Evolutionary conservation across 2,329 filamentous ascomycete species (phyloP), one percentile per base, ranked within the genome.

Genomic region (Pseudogymnoascus pannorum): DNA sequence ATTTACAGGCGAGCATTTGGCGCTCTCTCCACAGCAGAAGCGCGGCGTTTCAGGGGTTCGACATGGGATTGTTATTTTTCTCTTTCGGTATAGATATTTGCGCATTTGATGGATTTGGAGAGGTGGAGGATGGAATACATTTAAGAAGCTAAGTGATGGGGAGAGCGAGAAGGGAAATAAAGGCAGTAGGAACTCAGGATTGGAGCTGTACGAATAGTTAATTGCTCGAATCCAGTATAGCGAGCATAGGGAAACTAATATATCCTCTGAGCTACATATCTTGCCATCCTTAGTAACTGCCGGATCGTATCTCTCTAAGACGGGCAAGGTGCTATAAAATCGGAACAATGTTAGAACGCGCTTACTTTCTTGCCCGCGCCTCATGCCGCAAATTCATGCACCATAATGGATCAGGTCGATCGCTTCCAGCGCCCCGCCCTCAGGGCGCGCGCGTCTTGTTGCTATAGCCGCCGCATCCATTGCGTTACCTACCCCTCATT

Each of bases 21-120:
- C 26, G 48, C 48, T 54, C 48, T 54, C 48, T 18, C 48, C 48
- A 54, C 48, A 14, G 48, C 2, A 54, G 26, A 16, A 31, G 26
- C 48, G 48, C 26, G 48, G 48, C 48, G 48, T 54, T 54, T 54
- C 48, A 54, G 48, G 48, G 48, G 48, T 54, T 33, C 16, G 48
- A 31, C 48, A 54, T 54, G 48, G 48, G 48, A 54, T 54, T 33
- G 48, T 20, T 54, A 54, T 31, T 54, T 54, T 54, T 33, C 48
- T 33, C 26, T 20, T 54, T 20, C 48, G 26, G 48, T 33, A 31
- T 54, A 54, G 48, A 54, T 54, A 33, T 54, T 54, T 54, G 48
- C 26, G 48, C 48, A 54, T 33, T 33, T 54, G 48, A 33, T 54
- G 11, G 48, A 6, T 18, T n/a, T n/a, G 8, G 24, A n/a, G 24